These are phyloP conservation scores for Mucor irregularis DNA, from an alignment of 371 early-diverging fungal genomes.

Conservation along the genomic window DNA sequence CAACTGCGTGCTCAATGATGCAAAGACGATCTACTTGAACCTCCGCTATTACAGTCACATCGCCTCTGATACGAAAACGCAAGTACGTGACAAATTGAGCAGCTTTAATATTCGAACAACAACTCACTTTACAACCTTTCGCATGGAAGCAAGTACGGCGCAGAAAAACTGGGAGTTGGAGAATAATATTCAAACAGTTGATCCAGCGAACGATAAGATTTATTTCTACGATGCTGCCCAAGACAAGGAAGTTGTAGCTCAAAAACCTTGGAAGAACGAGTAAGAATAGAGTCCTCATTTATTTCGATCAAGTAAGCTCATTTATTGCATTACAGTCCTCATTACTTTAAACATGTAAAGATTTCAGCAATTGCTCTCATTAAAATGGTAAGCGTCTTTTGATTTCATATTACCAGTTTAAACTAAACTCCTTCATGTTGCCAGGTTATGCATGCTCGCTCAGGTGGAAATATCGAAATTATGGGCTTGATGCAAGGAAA, in stretches of 20 bases:
- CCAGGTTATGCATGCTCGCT: constrained; percentile 93
- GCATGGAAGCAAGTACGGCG: constrained; percentile 64
- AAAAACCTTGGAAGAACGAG: constrained; percentile 84
- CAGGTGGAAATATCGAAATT: constrained; percentile 95
- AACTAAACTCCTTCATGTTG: not conserved
- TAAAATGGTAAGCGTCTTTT: constrained; percentile 81
- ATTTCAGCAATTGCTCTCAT: constrained; percentile 95
- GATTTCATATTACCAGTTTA: not conserved
- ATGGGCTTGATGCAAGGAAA: constrained; percentile 99
- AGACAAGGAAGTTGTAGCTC: constrained; percentile 62
- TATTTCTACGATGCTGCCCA: constrained; percentile 70
- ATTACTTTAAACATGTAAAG: constrained; percentile 88
- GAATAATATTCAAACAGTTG: constrained; percentile 76
- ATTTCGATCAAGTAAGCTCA: not conserved
- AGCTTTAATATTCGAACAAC: too few relatives aligned
- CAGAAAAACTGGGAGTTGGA: constrained; percentile 83
- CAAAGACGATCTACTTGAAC: too few relatives aligned
- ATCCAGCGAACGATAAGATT: too few relatives aligned
- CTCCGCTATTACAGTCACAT: too few relatives aligned
- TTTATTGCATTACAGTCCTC: constrained; percentile 65
- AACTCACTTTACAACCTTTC: too few relatives aligned
- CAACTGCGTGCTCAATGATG: too few relatives aligned
- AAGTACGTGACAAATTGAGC: too few relatives aligned
- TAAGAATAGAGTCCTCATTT: constrained; percentile 32
- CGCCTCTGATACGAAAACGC: too few relatives aligned